Evolutionary conservation across 345 rosid species (phyloP).

Genomic region (Stellera chamaejasme): DNA sequence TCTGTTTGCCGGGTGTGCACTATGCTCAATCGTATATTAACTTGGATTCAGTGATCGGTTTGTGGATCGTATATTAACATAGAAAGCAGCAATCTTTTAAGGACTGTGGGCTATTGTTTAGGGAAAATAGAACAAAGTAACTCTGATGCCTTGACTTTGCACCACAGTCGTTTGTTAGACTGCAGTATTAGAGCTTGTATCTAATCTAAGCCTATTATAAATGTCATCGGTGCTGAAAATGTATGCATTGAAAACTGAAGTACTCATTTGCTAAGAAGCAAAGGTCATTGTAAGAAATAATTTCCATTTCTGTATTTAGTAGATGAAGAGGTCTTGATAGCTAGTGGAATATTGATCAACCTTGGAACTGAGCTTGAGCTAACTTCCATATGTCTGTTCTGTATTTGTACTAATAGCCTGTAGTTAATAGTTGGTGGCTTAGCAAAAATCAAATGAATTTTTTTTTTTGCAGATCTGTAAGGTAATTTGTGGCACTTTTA

Average conservation of each 20-base stretch:
- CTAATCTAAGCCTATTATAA: background rate
- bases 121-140: too few species aligned
- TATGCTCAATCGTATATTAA: background rate
- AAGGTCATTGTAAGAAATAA: too few species aligned
- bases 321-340: too few species aligned
- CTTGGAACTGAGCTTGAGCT: background rate
- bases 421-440: background rate
- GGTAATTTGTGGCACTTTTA: too few species aligned
- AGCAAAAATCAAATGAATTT: slow-evolving; percentile 13
- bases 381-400: background rate
- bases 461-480: slow-evolving; percentile 77
- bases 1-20: too few species aligned
- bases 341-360: too few species aligned
- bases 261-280: too few species aligned
- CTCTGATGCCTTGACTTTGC: too few species aligned
- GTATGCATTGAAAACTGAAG: too few species aligned
- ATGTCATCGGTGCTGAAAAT: background rate
- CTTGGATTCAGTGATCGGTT: slow-evolving; percentile 78
- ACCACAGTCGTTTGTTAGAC: background rate
- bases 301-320: too few species aligned
- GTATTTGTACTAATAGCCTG: background rate
- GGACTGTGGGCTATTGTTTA: too few species aligned
- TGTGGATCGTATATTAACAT: slow-evolving; percentile 40
- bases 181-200: background rate
- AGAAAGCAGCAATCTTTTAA: too few species aligned